Evolutionary conservation across 306 rosid genomes (phyloP).

Genomic region (Clitoria ternatea): DNA sequence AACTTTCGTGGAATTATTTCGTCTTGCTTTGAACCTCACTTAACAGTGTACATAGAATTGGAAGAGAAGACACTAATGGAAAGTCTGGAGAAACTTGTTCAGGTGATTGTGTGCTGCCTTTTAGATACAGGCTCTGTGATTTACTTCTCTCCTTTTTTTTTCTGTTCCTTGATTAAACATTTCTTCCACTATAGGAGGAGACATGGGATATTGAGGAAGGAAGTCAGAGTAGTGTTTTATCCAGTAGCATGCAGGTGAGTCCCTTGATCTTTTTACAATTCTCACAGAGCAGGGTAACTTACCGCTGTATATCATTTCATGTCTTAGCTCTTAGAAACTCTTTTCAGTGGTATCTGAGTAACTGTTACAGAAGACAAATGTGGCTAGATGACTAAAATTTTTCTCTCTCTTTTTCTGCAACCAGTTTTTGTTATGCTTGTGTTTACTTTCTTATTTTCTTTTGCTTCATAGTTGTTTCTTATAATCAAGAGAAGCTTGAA

Average conservation of each 20-base stretch:
- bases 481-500: slow-evolving; percentile 97
- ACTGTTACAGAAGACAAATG: background rate
- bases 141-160: background rate
- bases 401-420: background rate
- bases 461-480: slow-evolving; percentile 75
- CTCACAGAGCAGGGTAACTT: background rate
- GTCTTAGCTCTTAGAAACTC: slow-evolving; percentile 14
- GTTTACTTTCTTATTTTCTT: slow-evolving; percentile 20
- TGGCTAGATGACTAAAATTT: background rate
- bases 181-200: slow-evolving; percentile 65
- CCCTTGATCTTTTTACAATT: slow-evolving; percentile 9
- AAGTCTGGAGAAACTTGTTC: slow-evolving; percentile 91
- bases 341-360: background rate
- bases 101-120: slow-evolving; percentile 51
- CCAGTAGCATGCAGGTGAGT: slow-evolving; percentile 97
- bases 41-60: slow-evolving; percentile 79
- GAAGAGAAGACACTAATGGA: slow-evolving; percentile 99
- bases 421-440: background rate
- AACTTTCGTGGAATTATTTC: slow-evolving; percentile 98
- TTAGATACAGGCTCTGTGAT: slow-evolving; percentile 12
- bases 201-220: slow-evolving; percentile 99
- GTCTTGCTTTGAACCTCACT: slow-evolving; percentile 98
- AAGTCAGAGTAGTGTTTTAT: slow-evolving; percentile 87
- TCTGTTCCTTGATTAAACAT: slow-evolving; percentile 4
- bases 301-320: slow-evolving; percentile 1